A percentile compares a stretch with the other conserved stretches of the same genome.
phyloP scores from a whole-genome alignment of 1,139 yeast genomes.

The Debaryomycetaceae sp. region DNA sequence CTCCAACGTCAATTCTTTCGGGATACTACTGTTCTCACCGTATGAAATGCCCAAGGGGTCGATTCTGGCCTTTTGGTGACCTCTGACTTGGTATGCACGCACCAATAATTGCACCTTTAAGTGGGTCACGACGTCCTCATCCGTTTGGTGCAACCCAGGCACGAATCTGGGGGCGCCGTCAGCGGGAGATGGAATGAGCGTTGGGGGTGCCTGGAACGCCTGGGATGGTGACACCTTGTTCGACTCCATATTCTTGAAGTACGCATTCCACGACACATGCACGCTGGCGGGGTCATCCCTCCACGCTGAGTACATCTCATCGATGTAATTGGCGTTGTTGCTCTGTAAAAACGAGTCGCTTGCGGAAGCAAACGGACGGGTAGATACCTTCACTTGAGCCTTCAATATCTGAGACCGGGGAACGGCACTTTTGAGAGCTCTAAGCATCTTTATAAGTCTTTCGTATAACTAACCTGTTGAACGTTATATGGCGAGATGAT shows the following conservation, averaged over 20 bases:
- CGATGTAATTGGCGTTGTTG: constrained; percentile 87
- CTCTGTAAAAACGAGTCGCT: constrained; percentile 77
- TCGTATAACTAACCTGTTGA: constrained; percentile 3
- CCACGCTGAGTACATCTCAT: constrained; percentile 98
- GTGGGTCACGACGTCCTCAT: constrained; percentile 77
- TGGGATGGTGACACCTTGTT: constrained; percentile 64
- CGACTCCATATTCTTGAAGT: constrained; percentile 83
- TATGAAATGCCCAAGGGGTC: constrained; percentile 91
- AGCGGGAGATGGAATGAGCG: constrained; percentile 69
- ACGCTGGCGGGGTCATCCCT: constrained; percentile 83
- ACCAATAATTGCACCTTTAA: constrained; percentile 94
- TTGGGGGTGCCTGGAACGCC: constrained; percentile 91
- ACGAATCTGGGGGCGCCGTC: constrained; percentile 66
- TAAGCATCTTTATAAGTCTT: constrained; percentile 27
- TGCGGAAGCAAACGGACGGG: constrained; percentile 26
- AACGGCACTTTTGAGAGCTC: constrained; percentile 40
- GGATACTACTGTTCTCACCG: constrained; percentile 62
- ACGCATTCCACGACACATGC: constrained; percentile 95
- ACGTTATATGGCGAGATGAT: constrained; percentile 3
- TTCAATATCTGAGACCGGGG: constrained; percentile 31
- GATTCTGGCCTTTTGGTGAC: constrained; percentile 91
- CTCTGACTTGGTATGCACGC: constrained; percentile 98
- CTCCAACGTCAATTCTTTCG: constrained; percentile 86
- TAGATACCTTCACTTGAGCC: constrained; percentile 12
- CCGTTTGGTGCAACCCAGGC: constrained; percentile 43